A percentile compares a stretch with the other conserved stretches of the same genome.
phyloP scores from a whole-genome alignment of 495 filamentous ascomycete species.

The Xanthoparmelia taractica region DNA sequence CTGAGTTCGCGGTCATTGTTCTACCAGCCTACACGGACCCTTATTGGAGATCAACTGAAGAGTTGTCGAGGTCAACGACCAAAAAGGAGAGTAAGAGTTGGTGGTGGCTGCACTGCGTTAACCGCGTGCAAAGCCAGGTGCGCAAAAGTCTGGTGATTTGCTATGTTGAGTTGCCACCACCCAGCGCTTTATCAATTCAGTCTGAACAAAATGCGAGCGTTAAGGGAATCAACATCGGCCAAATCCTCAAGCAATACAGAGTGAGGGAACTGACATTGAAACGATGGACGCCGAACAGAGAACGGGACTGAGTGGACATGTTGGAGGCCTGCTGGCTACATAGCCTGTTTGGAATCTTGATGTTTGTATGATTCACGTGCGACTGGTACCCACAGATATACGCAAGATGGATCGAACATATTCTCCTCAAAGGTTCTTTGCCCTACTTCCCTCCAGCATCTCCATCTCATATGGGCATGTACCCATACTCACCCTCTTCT shows the following conservation, averaged over 20 bases:
- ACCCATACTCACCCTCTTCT: too few relatives aligned
- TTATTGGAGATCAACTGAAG: conserved; percentile 57
- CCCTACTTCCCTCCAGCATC: background rate
- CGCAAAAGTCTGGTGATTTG: conserved; percentile 78
- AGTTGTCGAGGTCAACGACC: conserved; percentile 39
- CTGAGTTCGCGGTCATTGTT: conserved; percentile 81
- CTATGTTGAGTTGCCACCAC: conserved; percentile 86
- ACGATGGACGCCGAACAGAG: conserved; percentile 79
- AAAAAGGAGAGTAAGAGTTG: conserved; percentile 53
- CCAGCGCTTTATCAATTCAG: conserved; percentile 31
- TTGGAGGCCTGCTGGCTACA: background rate
- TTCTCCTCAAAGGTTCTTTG: background rate
- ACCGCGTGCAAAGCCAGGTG: conserved; percentile 83
- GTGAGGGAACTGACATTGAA: conserved; percentile 75
- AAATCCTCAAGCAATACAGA: conserved; percentile 60
- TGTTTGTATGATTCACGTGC: background rate
- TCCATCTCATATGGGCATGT: too few relatives aligned
- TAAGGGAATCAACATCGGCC: conserved; percentile 48
- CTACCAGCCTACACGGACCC: conserved; percentile 71
- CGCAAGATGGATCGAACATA: background rate
- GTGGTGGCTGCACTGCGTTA: conserved; percentile 90
- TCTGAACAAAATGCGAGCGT: conserved; percentile 29
- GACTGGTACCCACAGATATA: conserved; percentile 7
- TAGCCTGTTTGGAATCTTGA: background rate
- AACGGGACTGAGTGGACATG: conserved; percentile 45